Evolutionary conservation across 2,329 filamentous ascomycete species (phyloP).

Genomic region (Colletotrichum cordylinicola): DNA sequence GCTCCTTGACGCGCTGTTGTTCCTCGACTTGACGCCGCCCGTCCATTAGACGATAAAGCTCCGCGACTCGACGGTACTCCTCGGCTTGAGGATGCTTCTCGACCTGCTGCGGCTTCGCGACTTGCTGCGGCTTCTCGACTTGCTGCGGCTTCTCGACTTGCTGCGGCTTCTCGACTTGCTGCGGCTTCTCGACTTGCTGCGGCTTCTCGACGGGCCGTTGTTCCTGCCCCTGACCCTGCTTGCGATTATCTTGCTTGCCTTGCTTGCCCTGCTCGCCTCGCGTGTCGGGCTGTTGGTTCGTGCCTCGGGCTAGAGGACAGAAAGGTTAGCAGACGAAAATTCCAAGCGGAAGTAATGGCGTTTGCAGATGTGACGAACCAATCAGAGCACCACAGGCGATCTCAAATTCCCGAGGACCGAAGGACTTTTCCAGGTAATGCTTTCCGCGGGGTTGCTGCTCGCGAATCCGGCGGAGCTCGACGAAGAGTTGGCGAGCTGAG

Average conservation of each 20-base stretch:
- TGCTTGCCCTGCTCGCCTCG: background rate
- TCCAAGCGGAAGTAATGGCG: background rate
- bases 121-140: too few species aligned
- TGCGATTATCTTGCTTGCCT: too few species aligned
- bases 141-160: too few species aligned
- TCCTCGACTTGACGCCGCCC: background rate
- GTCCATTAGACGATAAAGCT: too few species aligned
- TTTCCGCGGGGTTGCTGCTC: background rate
- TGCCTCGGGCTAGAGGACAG: background rate
- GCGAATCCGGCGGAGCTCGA: background rate
- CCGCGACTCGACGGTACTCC: too few species aligned
- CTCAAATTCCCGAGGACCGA: background rate
- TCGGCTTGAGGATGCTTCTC: too few species aligned
- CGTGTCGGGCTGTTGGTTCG: background rate
- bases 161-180: too few species aligned
- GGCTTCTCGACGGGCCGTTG: too few species aligned
- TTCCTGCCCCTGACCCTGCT: too few species aligned
- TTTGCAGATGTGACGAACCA: background rate
- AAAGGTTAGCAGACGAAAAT: background rate
- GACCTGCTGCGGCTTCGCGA: too few species aligned
- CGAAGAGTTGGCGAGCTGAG: background rate
- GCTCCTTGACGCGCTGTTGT: background rate
- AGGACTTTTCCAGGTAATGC: background rate
- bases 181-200: too few species aligned
- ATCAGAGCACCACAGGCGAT: background rate